Percentiles rank a stretch among this genome's conserved stretches.
Conservation (phyloP, 2,329 filamentous ascomycete species). For the Lecanicillium sp. region DNA sequence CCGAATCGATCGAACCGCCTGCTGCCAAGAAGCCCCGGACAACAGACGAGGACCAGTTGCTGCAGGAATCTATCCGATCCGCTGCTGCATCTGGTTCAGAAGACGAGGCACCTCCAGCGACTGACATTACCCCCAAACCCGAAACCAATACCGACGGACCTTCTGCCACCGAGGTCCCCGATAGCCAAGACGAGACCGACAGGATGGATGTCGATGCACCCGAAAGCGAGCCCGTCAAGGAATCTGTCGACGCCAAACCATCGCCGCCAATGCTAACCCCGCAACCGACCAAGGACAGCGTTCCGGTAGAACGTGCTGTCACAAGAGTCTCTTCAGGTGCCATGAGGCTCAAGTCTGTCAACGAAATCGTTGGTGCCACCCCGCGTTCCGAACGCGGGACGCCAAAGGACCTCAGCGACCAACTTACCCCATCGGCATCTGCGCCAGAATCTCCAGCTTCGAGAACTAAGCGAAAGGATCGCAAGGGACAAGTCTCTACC, state of each 20-base stretch:
- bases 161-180: conserved; percentile 25
- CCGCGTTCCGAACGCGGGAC: conserved; percentile 30
- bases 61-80: conserved; percentile 37
- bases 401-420: conserved; percentile 26
- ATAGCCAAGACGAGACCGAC: conserved; percentile 30
- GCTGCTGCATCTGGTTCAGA: conserved; percentile 18
- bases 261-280: conserved; percentile 14
- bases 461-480: conserved; percentile 40
- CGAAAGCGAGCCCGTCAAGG: conserved; percentile 4
- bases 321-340: conserved; percentile 65
- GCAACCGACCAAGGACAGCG: conserved; percentile 16
- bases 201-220: conserved; percentile 31
- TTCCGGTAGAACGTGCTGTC: conserved; percentile 47
- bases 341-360: conserved; percentile 65
- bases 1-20: conserved; percentile 26
- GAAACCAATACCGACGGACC: background rate
- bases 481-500: conserved; percentile 62
- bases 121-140: background rate
- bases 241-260: background rate
- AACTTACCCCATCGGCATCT: conserved; percentile 36
- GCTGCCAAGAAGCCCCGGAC: conserved; percentile 27
- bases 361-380: conserved; percentile 61
- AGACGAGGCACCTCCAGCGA: conserved; percentile 3
- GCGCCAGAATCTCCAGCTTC: conserved; percentile 38
- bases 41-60: conserved; percentile 38